Evolutionary conservation across 768 basidiomycete genomes (phyloP).

Genomic region (Mycena venus): DNA sequence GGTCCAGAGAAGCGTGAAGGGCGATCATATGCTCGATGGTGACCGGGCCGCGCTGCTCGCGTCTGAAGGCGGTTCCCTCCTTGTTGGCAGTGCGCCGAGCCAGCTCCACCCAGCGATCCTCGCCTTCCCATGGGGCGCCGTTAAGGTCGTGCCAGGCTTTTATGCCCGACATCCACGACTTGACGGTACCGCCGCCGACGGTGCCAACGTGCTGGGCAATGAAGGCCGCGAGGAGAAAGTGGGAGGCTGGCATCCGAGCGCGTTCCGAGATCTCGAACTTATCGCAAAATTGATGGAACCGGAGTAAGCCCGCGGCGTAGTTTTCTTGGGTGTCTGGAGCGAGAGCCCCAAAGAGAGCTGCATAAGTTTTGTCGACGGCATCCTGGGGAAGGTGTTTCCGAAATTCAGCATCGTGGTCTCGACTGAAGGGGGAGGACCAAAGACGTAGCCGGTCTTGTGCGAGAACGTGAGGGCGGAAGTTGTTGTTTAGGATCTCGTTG

Average conservation of each 20-base stretch:
- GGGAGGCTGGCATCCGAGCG: conserved; percentile 47
- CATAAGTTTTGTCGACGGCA: conserved; percentile 17
- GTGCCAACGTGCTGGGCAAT: conserved; percentile 27
- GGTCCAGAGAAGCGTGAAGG: too few relatives aligned
- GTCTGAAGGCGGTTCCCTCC: too few relatives aligned
- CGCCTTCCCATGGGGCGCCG: conserved; percentile 51
- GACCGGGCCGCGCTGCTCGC: too few relatives aligned
- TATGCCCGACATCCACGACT: too few relatives aligned
- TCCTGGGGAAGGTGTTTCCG: conserved; percentile 19
- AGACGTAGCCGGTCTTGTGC: too few relatives aligned
- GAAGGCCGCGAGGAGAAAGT: conserved; percentile 47
- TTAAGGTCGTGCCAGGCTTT: conserved; percentile 53
- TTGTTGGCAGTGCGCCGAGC: too few relatives aligned
- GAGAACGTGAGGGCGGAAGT: conserved; percentile 34
- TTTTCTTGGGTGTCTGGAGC: too few relatives aligned
- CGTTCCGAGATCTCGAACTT: conserved; percentile 39
- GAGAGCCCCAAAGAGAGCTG: too few relatives aligned
- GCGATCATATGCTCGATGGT: too few relatives aligned
- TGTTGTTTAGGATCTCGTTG: background rate
- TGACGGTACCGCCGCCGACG: too few relatives aligned
- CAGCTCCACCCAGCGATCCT: conserved; percentile 38
- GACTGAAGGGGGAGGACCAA: too few relatives aligned
- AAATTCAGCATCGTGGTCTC: conserved; percentile 29
- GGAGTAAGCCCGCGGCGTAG: conserved; percentile 30
- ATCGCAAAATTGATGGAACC: conserved; percentile 56